Percentiles rank a stretch among this genome's conserved stretches.
These are phyloP conservation scores for Chloropicon primus DNA, from an alignment of 139 green algal genomes.

Conservation along the genomic window DNA sequence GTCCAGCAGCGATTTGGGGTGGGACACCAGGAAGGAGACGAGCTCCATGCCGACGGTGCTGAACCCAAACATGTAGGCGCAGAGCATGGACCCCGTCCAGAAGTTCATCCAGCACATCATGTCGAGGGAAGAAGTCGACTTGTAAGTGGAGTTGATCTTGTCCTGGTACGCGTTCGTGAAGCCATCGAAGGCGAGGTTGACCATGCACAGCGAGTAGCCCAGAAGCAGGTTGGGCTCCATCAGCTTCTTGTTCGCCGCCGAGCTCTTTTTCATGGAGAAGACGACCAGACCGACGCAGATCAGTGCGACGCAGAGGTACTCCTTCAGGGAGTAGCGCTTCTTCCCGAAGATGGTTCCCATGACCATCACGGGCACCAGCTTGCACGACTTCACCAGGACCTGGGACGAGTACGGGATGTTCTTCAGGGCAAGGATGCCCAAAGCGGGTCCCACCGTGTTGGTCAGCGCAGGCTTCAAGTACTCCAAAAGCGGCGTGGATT, in stretches of 20 bases:
- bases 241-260: constrained; percentile 46
- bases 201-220: constrained; percentile 76
- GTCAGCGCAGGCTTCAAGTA: constrained; percentile 72
- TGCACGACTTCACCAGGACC: constrained; percentile 93
- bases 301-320: constrained; percentile 76
- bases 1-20: constrained; percentile 58
- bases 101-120: constrained; percentile 99
- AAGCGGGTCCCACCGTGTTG: constrained; percentile 78
- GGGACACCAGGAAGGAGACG: constrained; percentile 49
- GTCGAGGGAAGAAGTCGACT: constrained; percentile 17
- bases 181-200: constrained; percentile 88
- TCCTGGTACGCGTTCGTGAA: constrained; percentile 85
- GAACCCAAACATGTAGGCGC: constrained; percentile 54
- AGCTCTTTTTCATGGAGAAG: constrained; percentile 58
- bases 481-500: constrained; percentile 28
- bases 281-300: constrained; percentile 65
- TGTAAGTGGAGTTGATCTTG: constrained; percentile 14
- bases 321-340: constrained; percentile 57
- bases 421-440: constrained; percentile 75
- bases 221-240: constrained; percentile 57
- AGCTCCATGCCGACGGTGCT: constrained; percentile 25
- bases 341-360: constrained; percentile 72
- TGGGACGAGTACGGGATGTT: constrained; percentile 68
- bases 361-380: constrained; percentile 95
- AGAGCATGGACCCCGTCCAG: constrained; percentile 65